A percentile compares a stretch with the other conserved stretches of the same genome.
phyloP scores from a whole-genome alignment of 2,329 filamentous ascomycete genomes.

The Colletotrichum sp. region DNA sequence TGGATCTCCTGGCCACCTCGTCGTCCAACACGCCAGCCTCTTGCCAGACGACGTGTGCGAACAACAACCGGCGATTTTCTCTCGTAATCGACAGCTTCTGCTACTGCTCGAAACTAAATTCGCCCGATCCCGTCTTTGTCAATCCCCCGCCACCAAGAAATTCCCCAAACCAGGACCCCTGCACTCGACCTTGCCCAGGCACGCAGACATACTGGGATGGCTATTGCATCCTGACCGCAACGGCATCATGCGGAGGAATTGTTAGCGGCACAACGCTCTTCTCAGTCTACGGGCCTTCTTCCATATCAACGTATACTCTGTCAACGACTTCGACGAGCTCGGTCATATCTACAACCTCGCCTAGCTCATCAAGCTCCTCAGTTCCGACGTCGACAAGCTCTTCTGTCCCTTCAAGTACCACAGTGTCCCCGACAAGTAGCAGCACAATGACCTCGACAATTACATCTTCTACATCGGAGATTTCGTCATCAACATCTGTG shows the following conservation, averaged over 20 bases:
- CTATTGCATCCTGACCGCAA: fast-evolving
- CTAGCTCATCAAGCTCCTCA: neutral
- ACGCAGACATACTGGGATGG: neutral
- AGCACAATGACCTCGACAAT: neutral
- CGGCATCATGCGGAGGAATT: neutral
- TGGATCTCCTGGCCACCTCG: neutral
- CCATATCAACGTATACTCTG: neutral
- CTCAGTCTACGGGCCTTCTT: neutral
- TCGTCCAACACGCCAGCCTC: neutral
- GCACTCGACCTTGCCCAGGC: neutral
- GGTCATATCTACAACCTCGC: neutral
- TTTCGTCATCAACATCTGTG: neutral
- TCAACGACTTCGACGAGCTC: neutral
- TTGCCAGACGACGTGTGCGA: neutral
- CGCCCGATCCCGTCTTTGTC: neutral
- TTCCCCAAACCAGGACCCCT: fast-evolving
- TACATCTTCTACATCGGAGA: neutral
- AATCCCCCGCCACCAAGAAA: neutral
- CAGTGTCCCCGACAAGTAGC: neutral
- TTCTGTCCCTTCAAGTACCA: neutral
- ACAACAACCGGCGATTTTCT: neutral
- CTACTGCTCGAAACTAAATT: neutral
- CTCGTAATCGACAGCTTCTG: neutral
- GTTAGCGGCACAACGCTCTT: neutral
- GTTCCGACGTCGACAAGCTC: neutral